Conservation (phyloP, 2,329 filamentous ascomycete species). For the Ophiostoma australiae region DNA sequence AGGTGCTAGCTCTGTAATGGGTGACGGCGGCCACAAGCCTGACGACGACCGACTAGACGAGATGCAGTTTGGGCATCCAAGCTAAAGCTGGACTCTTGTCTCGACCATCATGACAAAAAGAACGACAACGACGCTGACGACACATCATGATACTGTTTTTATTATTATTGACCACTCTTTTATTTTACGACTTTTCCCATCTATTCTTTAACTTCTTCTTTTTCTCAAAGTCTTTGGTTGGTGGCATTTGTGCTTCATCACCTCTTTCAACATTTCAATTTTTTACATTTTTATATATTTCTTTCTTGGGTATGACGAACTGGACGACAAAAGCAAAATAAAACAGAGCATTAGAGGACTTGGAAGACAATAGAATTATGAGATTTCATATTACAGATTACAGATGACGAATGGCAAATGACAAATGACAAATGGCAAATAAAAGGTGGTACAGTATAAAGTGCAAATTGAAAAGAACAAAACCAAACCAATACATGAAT, state of each 20-base stretch:
- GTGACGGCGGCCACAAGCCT: conserved; percentile 9
- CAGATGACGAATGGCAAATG: not conserved
- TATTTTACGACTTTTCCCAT: not conserved
- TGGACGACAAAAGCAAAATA: conserved; percentile 9
- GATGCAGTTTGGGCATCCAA: conserved; percentile 24
- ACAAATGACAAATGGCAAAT: not conserved
- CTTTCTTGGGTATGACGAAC: conserved; percentile 3
- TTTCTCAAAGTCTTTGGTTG: not conserved
- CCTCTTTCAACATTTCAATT: not conserved
- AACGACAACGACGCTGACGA: not conserved
- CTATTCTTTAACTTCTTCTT: not conserved
- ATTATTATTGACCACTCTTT: not conserved
- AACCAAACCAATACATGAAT: not conserved
- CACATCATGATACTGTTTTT: not conserved
- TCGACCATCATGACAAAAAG: not conserved
- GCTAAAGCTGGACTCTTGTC: not conserved
- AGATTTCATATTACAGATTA: not conserved
- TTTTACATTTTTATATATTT: not conserved
- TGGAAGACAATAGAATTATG: not conserved
- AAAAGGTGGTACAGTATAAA: not conserved
- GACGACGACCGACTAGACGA: conserved; percentile 28
- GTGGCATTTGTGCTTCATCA: not conserved
- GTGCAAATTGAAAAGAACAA: not conserved
- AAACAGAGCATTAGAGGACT: conserved; percentile 12
- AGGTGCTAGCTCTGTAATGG: not conserved